phyloP scores from a whole-genome alignment of 2,329 filamentous ascomycete species.

The Fusarium chuoi region DNA sequence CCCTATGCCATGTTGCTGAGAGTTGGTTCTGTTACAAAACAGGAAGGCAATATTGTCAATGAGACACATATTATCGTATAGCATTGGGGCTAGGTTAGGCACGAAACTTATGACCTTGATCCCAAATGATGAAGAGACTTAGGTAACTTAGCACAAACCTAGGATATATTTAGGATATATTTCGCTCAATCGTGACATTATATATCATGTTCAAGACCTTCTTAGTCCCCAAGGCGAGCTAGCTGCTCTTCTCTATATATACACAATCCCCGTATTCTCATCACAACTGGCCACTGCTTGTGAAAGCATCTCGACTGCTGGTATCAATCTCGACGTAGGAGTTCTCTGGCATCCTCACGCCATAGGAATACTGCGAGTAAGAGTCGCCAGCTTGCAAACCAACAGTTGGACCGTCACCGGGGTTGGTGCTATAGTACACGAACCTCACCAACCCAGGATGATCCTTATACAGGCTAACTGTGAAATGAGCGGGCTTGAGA shows the following conservation, averaged over 20 bases:
- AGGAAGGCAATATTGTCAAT: fast-evolving
- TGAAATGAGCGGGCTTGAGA: too few relatives aligned
- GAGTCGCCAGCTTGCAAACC: not conserved
- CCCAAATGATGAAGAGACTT: fast-evolving
- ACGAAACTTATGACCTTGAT: not conserved
- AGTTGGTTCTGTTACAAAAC: fast-evolving
- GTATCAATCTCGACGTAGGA: not conserved
- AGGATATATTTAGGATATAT: not conserved
- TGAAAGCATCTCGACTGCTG: not conserved
- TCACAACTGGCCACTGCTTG: not conserved
- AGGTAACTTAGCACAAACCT: not conserved
- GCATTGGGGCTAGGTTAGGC: not conserved
- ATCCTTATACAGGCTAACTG: not conserved
- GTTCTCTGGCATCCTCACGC: fast-evolving
- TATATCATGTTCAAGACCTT: too few relatives aligned
- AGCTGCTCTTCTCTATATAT: too few relatives aligned
- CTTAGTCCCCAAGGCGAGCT: too few relatives aligned
- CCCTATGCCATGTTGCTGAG: not conserved
- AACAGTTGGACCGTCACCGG: fast-evolving
- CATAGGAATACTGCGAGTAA: not conserved
- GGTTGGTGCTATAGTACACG: not conserved
- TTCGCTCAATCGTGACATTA: too few relatives aligned
- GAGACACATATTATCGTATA: not conserved
- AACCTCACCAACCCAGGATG: not conserved
- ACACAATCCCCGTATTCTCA: too few relatives aligned